Base-by-base conservation (phyloP, 495 filamentous ascomycete species). In the Penicillium coprophilum region DNA sequence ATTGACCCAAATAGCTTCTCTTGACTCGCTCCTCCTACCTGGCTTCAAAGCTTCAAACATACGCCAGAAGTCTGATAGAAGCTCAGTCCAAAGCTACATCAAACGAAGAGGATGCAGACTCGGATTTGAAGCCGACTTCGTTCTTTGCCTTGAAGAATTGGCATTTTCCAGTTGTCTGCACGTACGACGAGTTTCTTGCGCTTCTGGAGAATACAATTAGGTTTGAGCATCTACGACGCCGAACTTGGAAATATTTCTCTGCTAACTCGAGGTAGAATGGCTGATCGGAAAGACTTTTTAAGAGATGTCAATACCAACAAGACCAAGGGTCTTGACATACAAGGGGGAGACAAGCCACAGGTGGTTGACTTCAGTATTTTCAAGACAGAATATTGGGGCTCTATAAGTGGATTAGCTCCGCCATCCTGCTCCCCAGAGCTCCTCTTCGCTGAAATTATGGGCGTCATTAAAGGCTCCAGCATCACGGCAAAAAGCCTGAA, bases 381-480 rank as follows among this genome's bases (percentile, higher is more conserved):
- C 59, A 64, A 58, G n/a, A 43, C 55, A 12, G 66, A 77, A 3
- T 79, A 79, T 50, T 79, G 77, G 76, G 52, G 56, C 11, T 61
- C 38, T 5, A 57, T 78, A 0, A 55, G 67, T 0, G 47, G 56
- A 27, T 46, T 50, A 11, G 53, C 69, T 6, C 55, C 72, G 8
- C 36, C 49, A 0, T 47, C 55, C 15, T 62, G 59, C 39, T 57
- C 59, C 13, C 24, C 55, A n/a, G 63, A 70, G 20, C 65, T 77
- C 8, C 68, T 73, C 4, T 79, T 79, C 47, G 64, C 71, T 0
- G 76, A 79, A 23, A 79, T 79, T 6, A 69, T 79, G 70, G 75
- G 76, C 28, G 66, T 73, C 0, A 71, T 79, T 36, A 76, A 78
- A 52, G 76, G 76, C 9, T 77, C 70, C 0, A 44, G 31, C 32